phyloP scores from a whole-genome alignment of 495 filamentous ascomycete genomes.

The Aspergillus homomorphus region DNA sequence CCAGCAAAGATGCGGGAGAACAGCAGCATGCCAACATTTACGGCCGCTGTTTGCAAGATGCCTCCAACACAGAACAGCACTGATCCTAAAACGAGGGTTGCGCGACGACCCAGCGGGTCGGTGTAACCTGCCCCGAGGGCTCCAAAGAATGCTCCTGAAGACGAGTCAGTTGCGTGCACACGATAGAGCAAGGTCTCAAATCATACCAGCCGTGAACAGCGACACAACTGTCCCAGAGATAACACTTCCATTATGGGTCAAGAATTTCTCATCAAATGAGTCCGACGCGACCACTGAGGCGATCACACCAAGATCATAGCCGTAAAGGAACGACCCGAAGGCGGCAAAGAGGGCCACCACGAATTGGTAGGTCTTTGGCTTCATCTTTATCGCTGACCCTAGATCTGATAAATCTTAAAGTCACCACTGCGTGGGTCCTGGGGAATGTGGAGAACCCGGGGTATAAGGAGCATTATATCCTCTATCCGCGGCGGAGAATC shows the following conservation, averaged over 20 bases:
- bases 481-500: not conserved
- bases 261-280: slow-evolving; percentile 17
- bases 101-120: not conserved
- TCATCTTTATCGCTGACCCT: not conserved
- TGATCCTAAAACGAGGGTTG: not conserved
- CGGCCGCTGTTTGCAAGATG: not conserved
- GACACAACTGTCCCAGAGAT: slow-evolving; percentile 6
- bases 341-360: slow-evolving; percentile 53
- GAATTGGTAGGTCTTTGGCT: slow-evolving; percentile 37
- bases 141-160: not conserved
- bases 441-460: not conserved
- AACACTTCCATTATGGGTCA: not conserved
- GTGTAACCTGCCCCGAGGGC: not conserved
- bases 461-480: not conserved
- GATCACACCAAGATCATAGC: slow-evolving; percentile 48
- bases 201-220: slow-evolving; percentile 6
- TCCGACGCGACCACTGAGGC: slow-evolving; percentile 37
- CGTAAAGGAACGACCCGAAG: slow-evolving; percentile 51
- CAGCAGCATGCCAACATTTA: not conserved
- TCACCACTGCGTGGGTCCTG: not conserved
- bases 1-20: not conserved
- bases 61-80: not conserved
- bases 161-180: not conserved
- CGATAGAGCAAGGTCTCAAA: not conserved
- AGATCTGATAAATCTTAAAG: not conserved